Conservation (phyloP, 2,329 filamentous ascomycete species). For the Fusarium pininemorale region DNA sequence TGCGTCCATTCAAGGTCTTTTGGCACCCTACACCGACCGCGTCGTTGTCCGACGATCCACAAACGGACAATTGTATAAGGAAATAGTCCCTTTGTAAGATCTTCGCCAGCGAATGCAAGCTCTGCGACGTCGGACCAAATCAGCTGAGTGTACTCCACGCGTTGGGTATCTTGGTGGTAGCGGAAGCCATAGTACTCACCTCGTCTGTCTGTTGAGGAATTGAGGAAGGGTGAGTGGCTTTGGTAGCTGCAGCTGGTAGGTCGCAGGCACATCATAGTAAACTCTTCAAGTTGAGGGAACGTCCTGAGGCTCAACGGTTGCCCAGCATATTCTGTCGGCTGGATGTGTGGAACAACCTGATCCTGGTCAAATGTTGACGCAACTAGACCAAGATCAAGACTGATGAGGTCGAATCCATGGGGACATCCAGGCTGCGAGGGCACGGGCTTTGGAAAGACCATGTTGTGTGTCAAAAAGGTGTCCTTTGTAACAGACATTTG, state of each 20-base stretch:
- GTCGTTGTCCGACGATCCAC: slow-evolving; percentile 16
- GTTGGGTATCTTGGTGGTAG: not conserved
- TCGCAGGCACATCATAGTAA: slow-evolving; percentile 14
- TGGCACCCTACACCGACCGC: not conserved
- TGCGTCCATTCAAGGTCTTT: slow-evolving; percentile 11
- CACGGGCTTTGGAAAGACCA: slow-evolving; percentile 3
- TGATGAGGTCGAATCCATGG: not conserved
- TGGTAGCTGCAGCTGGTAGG: not conserved
- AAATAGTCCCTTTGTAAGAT: not conserved
- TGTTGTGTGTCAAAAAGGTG: slow-evolving; percentile 11
- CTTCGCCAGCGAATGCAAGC: not conserved
- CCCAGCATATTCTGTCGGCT: not conserved
- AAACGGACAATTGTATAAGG: slow-evolving; percentile 6
- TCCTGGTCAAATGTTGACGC: not conserved
- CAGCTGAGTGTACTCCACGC: slow-evolving; percentile 17
- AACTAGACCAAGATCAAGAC: not conserved
- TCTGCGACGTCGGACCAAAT: slow-evolving; percentile 6
- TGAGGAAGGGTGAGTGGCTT: not conserved
- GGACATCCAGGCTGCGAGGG: not conserved
- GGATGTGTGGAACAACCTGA: not conserved
- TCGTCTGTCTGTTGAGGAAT: not conserved
- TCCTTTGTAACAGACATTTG: slow-evolving; percentile 6
- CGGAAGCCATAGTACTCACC: slow-evolving; percentile 32
- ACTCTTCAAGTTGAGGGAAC: slow-evolving; percentile 11
- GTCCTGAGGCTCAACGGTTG: not conserved